phyloP scores from a whole-genome alignment of 1,284 basidiomycete species.

The Anthracocystis setariae region DNA sequence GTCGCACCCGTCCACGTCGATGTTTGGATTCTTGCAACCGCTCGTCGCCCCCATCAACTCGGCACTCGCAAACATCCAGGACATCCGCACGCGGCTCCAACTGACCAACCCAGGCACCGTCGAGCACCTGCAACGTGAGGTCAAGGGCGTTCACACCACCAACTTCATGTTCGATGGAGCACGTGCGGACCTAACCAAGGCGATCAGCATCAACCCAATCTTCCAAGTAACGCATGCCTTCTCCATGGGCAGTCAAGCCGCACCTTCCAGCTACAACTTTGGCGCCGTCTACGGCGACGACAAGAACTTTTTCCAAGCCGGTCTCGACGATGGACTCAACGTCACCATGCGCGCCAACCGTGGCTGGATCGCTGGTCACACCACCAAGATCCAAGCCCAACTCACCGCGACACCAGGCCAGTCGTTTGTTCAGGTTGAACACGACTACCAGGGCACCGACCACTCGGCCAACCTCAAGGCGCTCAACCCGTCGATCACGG shows the following conservation, averaged over 20 bases:
- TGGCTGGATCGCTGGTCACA: constrained; percentile 81
- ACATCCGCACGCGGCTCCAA: constrained; percentile 55
- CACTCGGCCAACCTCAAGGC: constrained; percentile 88
- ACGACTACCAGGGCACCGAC: constrained; percentile 90
- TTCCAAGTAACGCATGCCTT: constrained; percentile 99
- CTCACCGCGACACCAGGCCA: constrained; percentile 71
- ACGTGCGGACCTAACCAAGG: constrained; percentile 94
- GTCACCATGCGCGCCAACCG: constrained; percentile 90
- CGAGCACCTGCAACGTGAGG: constrained; percentile 63
- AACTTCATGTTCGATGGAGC: constrained; percentile 98
- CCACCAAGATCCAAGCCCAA: constrained; percentile 90
- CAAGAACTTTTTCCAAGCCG: constrained; percentile 86
- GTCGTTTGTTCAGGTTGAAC: constrained; percentile 80
- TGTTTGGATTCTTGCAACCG: constrained; percentile 55
- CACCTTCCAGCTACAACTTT: constrained; percentile 84
- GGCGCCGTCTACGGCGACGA: constrained; percentile 90
- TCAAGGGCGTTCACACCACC: constrained; percentile 80
- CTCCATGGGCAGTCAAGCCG: constrained; percentile 75
- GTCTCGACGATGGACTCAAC: constrained; percentile 90
- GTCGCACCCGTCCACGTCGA: constrained; percentile 39
- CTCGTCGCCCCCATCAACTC: constrained; percentile 53
- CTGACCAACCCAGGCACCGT: constrained; percentile 65
- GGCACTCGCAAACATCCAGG: constrained; percentile 36
- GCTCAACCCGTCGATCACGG: constrained; percentile 88
- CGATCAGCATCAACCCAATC: constrained; percentile 87